Evolutionary conservation across 208 protist species (phyloP).

Genomic region (Leishmania major): DNA sequence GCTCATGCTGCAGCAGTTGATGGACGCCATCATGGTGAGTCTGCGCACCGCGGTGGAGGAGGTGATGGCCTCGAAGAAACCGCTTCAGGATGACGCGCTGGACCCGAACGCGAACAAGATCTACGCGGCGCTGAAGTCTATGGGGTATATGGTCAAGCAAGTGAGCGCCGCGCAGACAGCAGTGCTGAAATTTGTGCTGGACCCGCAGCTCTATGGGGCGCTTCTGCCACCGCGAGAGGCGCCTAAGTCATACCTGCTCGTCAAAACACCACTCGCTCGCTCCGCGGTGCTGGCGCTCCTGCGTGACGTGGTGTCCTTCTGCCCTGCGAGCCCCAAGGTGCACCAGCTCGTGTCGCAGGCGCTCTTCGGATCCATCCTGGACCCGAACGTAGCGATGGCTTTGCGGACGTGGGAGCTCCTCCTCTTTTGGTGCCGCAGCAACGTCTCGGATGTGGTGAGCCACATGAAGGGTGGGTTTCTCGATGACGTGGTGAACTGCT

Average conservation of each 20-base stretch:
- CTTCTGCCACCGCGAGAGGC: slow-evolving; percentile 46
- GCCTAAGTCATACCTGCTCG: slow-evolving; percentile 39
- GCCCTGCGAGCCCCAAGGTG: slow-evolving; percentile 53
- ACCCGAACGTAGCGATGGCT: slow-evolving; percentile 50
- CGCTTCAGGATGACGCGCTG: slow-evolving; percentile 70
- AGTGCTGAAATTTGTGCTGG: slow-evolving; percentile 68
- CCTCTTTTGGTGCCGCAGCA: slow-evolving; percentile 71
- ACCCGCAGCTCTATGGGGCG: slow-evolving; percentile 35
- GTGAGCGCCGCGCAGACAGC: slow-evolving; percentile 56
- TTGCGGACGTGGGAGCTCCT: slow-evolving; percentile 82
- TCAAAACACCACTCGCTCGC: slow-evolving; percentile 69
- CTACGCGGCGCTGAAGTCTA: slow-evolving; percentile 61
- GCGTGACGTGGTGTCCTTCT: slow-evolving; percentile 70
- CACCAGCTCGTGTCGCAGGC: slow-evolving; percentile 62
- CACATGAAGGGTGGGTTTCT: slow-evolving; percentile 70
- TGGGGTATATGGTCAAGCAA: slow-evolving; percentile 85
- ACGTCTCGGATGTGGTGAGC: slow-evolving; percentile 46
- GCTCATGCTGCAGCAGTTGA: slow-evolving; percentile 61
- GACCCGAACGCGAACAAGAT: slow-evolving; percentile 68
- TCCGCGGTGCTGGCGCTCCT: slow-evolving; percentile 78
- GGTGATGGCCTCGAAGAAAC: slow-evolving; percentile 39
- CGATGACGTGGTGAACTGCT: slow-evolving; percentile 73
- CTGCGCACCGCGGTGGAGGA: slow-evolving; percentile 50
- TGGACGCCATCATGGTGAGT: slow-evolving; percentile 48
- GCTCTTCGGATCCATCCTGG: slow-evolving; percentile 49